Evolutionary conservation across 768 basidiomycete genomes (phyloP).

Genomic region (Lactifluus piperatus): DNA sequence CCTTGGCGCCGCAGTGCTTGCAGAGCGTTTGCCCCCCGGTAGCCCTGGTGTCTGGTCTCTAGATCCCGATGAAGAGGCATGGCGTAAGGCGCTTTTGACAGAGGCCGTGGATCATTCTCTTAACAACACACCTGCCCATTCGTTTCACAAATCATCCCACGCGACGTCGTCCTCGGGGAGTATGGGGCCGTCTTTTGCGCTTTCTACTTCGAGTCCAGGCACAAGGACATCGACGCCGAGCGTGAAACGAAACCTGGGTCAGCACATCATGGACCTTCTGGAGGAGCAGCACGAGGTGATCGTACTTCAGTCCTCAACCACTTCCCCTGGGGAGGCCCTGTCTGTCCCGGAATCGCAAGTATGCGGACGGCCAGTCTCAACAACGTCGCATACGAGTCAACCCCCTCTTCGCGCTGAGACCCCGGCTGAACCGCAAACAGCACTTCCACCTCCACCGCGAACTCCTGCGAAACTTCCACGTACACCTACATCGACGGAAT

Average conservation of each 20-base stretch:
- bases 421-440: conserved; percentile 48
- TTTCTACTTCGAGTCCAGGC: conserved; percentile 9
- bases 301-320: background rate
- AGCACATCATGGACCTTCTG: conserved; percentile 17
- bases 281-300: conserved; percentile 14
- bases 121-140: conserved; percentile 40
- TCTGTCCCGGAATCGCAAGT: background rate
- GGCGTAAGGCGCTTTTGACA: conserved; percentile 68
- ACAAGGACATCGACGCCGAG: conserved; percentile 7
- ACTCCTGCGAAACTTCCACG: conserved; percentile 47
- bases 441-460: conserved; percentile 60
- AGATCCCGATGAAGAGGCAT: conserved; percentile 51
- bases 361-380: background rate
- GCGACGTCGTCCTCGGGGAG: conserved; percentile 21
- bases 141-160: conserved; percentile 30
- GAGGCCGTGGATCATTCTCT: conserved; percentile 75
- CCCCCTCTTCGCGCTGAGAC: conserved; percentile 55
- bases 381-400: conserved; percentile 32
- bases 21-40: conserved; percentile 57
- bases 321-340: background rate
- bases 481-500: conserved; percentile 40
- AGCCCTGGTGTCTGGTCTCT: conserved; percentile 52
- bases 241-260: conserved; percentile 19
- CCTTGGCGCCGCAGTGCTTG: conserved; percentile 65
- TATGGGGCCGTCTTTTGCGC: conserved; percentile 21